Percentiles rank a stretch among this genome's conserved stretches.
Evolutionary conservation across 2,329 filamentous ascomycete species (phyloP).

Genomic region (Mycocentrospora acerina): DNA sequence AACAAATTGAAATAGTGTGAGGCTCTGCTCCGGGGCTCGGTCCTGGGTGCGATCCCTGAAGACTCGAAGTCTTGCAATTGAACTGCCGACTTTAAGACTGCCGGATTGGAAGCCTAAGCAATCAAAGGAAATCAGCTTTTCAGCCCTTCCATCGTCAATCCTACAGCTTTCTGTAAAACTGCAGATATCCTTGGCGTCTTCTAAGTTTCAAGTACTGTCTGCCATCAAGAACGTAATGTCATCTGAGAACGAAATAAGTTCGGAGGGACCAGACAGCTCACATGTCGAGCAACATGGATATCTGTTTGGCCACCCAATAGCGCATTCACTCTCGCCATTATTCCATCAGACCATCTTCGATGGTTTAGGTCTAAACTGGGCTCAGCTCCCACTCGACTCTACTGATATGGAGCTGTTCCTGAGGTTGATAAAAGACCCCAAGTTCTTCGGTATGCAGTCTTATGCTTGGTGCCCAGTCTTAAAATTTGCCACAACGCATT

Average conservation of each 20-base stretch:
- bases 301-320: conserved; percentile 59
- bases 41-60: too few species aligned
- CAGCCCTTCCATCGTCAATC: too few species aligned
- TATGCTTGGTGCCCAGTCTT: not conserved
- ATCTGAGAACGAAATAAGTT: conserved; percentile 1
- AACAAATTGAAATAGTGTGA: too few species aligned
- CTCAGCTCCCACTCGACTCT: conserved; percentile 51
- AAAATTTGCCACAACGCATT: not conserved
- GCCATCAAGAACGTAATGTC: conserved; percentile 1
- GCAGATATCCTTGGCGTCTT: not conserved
- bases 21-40: too few species aligned
- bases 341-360: conserved; percentile 58
- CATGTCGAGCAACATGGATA: conserved; percentile 51
- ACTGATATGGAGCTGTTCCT: conserved; percentile 48
- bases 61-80: too few species aligned
- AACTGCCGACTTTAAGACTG: too few species aligned
- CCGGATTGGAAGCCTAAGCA: too few species aligned
- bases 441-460: conserved; percentile 59
- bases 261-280: conserved; percentile 8
- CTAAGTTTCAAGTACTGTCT: not conserved
- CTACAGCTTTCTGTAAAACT: too few species aligned
- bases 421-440: conserved; percentile 55
- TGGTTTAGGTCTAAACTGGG: conserved; percentile 53
- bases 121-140: too few species aligned
- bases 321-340: conserved; percentile 57